A percentile compares a stretch with the other conserved stretches of the same genome.
These are phyloP conservation scores for Exsudoporus floridanus DNA, from an alignment of 1,284 basidiomycete genomes.

Conservation along the genomic window DNA sequence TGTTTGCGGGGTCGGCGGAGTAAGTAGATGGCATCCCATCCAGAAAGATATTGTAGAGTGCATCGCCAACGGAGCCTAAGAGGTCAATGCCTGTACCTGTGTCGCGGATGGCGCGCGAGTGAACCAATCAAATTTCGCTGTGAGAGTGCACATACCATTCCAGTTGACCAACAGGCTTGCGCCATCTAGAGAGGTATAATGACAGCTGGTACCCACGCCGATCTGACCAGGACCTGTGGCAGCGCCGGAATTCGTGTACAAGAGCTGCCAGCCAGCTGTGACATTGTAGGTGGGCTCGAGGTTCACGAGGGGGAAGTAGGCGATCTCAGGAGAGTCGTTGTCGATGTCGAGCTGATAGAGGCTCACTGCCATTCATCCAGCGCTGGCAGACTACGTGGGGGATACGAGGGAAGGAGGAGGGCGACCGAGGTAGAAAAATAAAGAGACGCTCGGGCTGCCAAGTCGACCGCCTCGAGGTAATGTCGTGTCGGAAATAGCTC, in stretches of 20 bases:
- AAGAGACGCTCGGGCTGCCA: conserved; percentile 20
- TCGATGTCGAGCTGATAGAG: conserved; percentile 53
- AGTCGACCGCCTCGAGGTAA: conserved; percentile 30
- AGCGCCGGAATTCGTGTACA: conserved; percentile 52
- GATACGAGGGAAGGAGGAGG: conserved; percentile 1
- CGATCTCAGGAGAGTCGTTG: conserved; percentile 63
- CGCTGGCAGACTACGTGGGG: conserved; percentile 13
- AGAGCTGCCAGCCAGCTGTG: conserved; percentile 64
- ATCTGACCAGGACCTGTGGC: conserved; percentile 42
- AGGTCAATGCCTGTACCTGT: conserved; percentile 58
- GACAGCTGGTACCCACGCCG: conserved; percentile 56
- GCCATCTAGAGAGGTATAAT: conserved; percentile 56
- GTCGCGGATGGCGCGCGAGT: conserved; percentile 1
- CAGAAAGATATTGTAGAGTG: conserved; percentile 46
- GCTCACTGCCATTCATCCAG: conserved; percentile 54
- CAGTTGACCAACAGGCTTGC: conserved; percentile 57
- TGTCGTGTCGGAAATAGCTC: conserved; percentile 27
- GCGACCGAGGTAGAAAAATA: conserved; percentile 3
- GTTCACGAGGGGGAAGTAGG: conserved; percentile 58
- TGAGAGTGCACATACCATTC: conserved; percentile 48
- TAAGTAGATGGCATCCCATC: conserved; percentile 41
- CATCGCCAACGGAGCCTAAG: conserved; percentile 44
- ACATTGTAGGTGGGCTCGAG: conserved; percentile 45
- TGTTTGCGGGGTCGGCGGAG: conserved; percentile 23
- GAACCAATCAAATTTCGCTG: background rate